Percentiles rank a stretch among this genome's conserved stretches.
Evolutionary conservation across 148 eudicot species (phyloP).

Genomic region (Pharnaceum exiguum): DNA sequence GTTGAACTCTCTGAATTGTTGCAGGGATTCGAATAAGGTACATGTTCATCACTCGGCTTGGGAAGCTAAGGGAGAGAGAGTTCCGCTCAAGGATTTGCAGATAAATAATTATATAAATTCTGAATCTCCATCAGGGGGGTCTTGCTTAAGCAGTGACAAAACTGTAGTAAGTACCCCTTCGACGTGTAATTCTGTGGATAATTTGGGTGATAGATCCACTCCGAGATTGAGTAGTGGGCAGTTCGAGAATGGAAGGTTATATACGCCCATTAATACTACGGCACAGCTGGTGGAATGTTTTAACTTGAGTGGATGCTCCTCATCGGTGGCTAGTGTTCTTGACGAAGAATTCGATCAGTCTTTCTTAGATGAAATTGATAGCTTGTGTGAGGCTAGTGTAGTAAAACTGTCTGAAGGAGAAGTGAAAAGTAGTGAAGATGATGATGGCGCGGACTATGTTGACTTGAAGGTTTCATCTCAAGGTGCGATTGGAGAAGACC

Average conservation of each 20-base stretch:
- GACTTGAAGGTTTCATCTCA: slow-evolving; percentile 14
- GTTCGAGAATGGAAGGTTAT: slow-evolving; percentile 10
- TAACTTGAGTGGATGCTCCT: slow-evolving; percentile 24
- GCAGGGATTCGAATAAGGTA: slow-evolving; percentile 12
- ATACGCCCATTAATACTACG: slow-evolving; percentile 24
- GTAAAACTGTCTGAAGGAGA: slow-evolving; percentile 13
- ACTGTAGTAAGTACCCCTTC: slow-evolving; percentile 3
- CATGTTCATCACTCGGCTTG: not conserved
- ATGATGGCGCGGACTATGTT: slow-evolving; percentile 17
- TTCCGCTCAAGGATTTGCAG: slow-evolving; percentile 54
- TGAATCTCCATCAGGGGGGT: slow-evolving; percentile 11
- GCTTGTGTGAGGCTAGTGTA: slow-evolving; percentile 51
- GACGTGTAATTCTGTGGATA: slow-evolving; percentile 7
- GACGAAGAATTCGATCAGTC: slow-evolving; percentile 68
- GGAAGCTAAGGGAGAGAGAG: slow-evolving; percentile 21
- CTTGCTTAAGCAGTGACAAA: not conserved
- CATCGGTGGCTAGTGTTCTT: slow-evolving; percentile 24
- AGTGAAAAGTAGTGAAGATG: slow-evolving; percentile 1
- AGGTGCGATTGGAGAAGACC: slow-evolving; percentile 21
- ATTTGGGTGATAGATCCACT: slow-evolving; percentile 5
- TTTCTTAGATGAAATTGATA: slow-evolving; percentile 69
- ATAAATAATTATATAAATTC: slow-evolving; percentile 13
- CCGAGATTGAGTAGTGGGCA: not conserved
- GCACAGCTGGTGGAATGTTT: slow-evolving; percentile 16
- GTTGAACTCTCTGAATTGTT: slow-evolving; percentile 6